phyloP scores from a whole-genome alignment of 1,284 basidiomycete genomes.

The Agaricales sp. region DNA sequence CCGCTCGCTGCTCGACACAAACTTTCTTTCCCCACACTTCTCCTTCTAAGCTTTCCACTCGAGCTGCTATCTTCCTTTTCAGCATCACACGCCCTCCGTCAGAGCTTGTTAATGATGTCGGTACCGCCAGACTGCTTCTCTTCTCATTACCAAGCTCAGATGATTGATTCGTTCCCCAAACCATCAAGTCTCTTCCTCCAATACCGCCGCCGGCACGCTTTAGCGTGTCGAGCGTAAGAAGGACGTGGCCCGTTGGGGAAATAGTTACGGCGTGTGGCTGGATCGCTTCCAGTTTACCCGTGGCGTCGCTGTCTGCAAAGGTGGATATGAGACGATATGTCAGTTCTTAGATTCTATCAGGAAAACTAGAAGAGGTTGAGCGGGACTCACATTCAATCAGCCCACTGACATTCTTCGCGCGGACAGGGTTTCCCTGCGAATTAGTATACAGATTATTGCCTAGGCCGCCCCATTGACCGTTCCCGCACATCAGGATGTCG shows the following conservation, averaged over 20 bases:
- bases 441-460: conserved; percentile 76
- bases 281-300: conserved; percentile 55
- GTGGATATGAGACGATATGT: conserved; percentile 7
- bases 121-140: conserved; percentile 62
- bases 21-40: conserved; percentile 57
- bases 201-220: conserved; percentile 29
- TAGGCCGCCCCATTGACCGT: conserved; percentile 78
- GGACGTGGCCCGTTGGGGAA: conserved; percentile 71
- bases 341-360: not conserved
- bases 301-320: conserved; percentile 55
- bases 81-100: conserved; percentile 47
- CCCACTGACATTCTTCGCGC: conserved; percentile 78
- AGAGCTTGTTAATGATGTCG: conserved; percentile 41
- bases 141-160: conserved; percentile 85
- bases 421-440: conserved; percentile 61
- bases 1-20: conserved; percentile 60
- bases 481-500: conserved; percentile 79
- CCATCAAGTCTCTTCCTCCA: conserved; percentile 50
- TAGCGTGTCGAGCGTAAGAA: conserved; percentile 63
- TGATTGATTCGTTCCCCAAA: conserved; percentile 63
- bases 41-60: conserved; percentile 57
- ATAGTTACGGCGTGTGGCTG: conserved; percentile 60
- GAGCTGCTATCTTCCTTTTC: conserved; percentile 36
- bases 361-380: conserved; percentile 1
- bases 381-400: conserved; percentile 65